phyloP scores from a whole-genome alignment of 441 rosid genomes.

The Capsella rubella region DNA sequence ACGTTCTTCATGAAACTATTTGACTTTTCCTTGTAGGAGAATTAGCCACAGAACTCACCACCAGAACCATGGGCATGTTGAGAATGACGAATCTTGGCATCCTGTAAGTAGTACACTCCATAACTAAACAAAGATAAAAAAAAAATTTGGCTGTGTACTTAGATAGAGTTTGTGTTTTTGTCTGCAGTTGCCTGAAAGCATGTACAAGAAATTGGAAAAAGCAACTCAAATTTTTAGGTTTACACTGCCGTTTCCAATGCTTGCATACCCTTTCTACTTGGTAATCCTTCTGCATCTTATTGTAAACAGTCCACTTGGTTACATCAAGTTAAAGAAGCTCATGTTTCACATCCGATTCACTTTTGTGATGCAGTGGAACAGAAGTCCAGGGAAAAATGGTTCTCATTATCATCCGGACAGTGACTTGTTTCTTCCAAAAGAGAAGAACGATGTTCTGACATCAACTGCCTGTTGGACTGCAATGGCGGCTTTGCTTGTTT shows the following conservation, averaged over 20 bases:
- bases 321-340: slow-evolving; percentile 22
- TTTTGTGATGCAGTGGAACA: slow-evolving; percentile 41
- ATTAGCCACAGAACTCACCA: slow-evolving; percentile 96
- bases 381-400: slow-evolving; percentile 70
- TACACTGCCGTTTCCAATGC: slow-evolving; percentile 64
- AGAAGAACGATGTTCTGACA: slow-evolving; percentile 60
- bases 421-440: slow-evolving; percentile 60
- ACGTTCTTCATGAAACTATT: neutral
- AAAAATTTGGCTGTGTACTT: neutral
- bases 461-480: slow-evolving; percentile 69
- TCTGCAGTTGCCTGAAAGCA: slow-evolving; percentile 79
- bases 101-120: slow-evolving; percentile 57
- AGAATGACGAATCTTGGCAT: slow-evolving; percentile 97
- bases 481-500: slow-evolving; percentile 60
- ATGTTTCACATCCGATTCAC: slow-evolving; percentile 40
- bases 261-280: slow-evolving; percentile 71
- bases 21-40: slow-evolving; percentile 61
- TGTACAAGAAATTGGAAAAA: slow-evolving; percentile 64
- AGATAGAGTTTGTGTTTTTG: slow-evolving; percentile 12
- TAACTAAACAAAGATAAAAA: neutral
- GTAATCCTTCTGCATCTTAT: slow-evolving; percentile 40
- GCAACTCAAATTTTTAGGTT: slow-evolving; percentile 54
- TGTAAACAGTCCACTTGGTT: slow-evolving; percentile 10
- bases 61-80: slow-evolving; percentile 93
- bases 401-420: slow-evolving; percentile 70